Evolutionary conservation across 352 stramenopile species (phyloP), one percentile per base, ranked within the genome.

Genomic region (Phytophthora agathidicida): DNA sequence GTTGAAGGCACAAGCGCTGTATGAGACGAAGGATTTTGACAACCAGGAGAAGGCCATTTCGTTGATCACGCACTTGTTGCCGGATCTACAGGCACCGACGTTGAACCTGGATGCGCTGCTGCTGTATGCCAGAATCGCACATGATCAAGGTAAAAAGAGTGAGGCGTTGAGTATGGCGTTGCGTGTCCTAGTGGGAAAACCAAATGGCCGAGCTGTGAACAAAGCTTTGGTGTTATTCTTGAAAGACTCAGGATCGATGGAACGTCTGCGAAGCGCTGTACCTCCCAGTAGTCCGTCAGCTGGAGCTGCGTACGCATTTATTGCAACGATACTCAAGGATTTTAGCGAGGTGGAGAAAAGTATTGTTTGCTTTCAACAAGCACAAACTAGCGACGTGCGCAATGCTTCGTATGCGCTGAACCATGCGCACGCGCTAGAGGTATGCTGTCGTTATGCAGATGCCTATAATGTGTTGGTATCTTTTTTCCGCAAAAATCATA

Each of bases 321-420:
- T 89, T 3, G 84, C 78, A 4, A 91, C 82, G 0, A 82, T 94
- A 53, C 33, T 91, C 7, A 94, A 92, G 48, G 84, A 94, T 35
- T 82, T 76, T 55, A 59, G 84, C 0, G 82, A 65, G 7, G 27
- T 92, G 14, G 70, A 87, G 8, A 65, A 77, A 4, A 76, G 70
- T 24, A 66, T 89, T 10, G 27, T 17, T 13, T 92, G 82, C 56
- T 91, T 90, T 49, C 65, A 82, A 23, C 68, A 77, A 19, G 75
- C 81, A 0, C 59, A 82, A n/a, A 13, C 41, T 3, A 60, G 72
- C 8, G 65, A 74, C 19, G 68, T 75, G 0, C 42, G 51, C n/a
- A 86, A 63, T 57, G 68, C 80, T 17, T 69, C 76, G 27, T 92
- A 91, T 46, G 84, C 69, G 7, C 64, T 94, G 16, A 92, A 92